Percentiles rank a stretch among this genome's conserved stretches.
phyloP scores from a whole-genome alignment of 2,329 filamentous ascomycete genomes.

The Diaporthe destruens region DNA sequence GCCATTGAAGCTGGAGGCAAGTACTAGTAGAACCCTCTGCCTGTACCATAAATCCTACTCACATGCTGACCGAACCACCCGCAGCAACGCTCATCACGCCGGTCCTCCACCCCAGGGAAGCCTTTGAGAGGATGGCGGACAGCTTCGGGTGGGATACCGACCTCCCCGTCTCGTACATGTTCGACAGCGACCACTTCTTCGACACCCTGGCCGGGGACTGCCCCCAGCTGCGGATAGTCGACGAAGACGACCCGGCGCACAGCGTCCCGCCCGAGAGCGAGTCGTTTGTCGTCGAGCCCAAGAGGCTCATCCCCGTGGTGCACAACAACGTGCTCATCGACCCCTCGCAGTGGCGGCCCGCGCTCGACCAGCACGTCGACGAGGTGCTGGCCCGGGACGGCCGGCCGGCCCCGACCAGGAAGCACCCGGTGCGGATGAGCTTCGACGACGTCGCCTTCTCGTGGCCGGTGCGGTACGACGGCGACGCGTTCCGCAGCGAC shows the following conservation, averaged over 20 bases:
- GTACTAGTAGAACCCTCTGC: neutral
- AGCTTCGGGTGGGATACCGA: conserved; percentile 39
- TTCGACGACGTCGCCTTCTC: conserved; percentile 40
- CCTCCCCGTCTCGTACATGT: conserved; percentile 37
- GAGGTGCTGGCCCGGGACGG: neutral
- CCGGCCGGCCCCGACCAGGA: neutral
- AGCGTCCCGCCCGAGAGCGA: conserved; percentile 36
- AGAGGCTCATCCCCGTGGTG: conserved; percentile 15
- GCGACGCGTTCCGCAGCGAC: conserved; percentile 35
- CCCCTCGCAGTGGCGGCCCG: conserved; percentile 19
- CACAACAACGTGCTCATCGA: conserved; percentile 32
- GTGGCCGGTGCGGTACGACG: conserved; percentile 38
- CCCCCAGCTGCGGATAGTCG: conserved; percentile 38
- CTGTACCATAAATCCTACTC: too few relatives aligned
- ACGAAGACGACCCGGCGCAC: conserved; percentile 19
- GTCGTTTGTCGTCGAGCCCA: conserved; percentile 9
- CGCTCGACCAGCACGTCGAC: conserved; percentile 30
- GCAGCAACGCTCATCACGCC: conserved; percentile 37
- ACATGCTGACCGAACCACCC: neutral
- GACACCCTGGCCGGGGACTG: conserved; percentile 37
- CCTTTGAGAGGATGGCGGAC: conserved; percentile 36
- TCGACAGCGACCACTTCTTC: conserved; percentile 40
- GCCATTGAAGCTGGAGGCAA: conserved; percentile 38
- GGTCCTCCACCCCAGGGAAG: conserved; percentile 30
- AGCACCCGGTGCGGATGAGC: conserved; percentile 33